Evolutionary conservation across 345 rosid genomes (phyloP), one percentile per base, ranked within the genome.

Genomic region (Salix brachista): DNA sequence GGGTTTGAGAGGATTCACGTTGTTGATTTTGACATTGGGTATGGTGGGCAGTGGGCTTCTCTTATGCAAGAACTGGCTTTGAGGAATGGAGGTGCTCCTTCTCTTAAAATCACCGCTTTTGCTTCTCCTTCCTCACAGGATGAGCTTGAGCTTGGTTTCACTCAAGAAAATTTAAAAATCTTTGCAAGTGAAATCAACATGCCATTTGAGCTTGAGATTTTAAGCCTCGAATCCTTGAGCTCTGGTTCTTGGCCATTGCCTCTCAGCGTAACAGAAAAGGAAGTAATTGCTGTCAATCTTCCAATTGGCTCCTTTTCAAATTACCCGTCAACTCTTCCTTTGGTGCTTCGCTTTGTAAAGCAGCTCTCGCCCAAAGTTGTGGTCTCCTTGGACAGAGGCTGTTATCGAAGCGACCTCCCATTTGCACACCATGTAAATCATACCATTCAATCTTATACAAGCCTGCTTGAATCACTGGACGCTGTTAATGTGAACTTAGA

Each of bases 11-110:
- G 85, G n/a, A 87, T 95, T 73, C 99, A 93, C 88, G 88, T 93
- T 80, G 62, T 95, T 52, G 97, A 94, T 84, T 95, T 95, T 37
- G 97, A 95, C 69, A 78, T 95, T 14, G 97, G 97, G 3, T 93
- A 84, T 73, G 99, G 99, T 26, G 95, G 93, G 58, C 97, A 93
- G 76, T 93, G 97, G 97, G 90, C 99, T 21, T 95, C 99, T 73
- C 77, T 95, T n/a, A 91, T 95, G 91, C 99, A 93, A 78, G 99
- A 95, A 67, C 96, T 95, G 41, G 90, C 89, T 34, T 73, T 83
- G 79, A 79, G 83, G 77, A 88, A 74, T 64, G 88, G 88, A 21
- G 86, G 87, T 46, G 81, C 87, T 12, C 85, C 95, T 56, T 87
- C 87, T 0, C 87, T 95, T 2, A 92, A 87, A 73, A 84, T 95